Evolutionary conservation across 2,329 filamentous ascomycete genomes (phyloP).

Genomic region (Grosmannia huntii): DNA sequence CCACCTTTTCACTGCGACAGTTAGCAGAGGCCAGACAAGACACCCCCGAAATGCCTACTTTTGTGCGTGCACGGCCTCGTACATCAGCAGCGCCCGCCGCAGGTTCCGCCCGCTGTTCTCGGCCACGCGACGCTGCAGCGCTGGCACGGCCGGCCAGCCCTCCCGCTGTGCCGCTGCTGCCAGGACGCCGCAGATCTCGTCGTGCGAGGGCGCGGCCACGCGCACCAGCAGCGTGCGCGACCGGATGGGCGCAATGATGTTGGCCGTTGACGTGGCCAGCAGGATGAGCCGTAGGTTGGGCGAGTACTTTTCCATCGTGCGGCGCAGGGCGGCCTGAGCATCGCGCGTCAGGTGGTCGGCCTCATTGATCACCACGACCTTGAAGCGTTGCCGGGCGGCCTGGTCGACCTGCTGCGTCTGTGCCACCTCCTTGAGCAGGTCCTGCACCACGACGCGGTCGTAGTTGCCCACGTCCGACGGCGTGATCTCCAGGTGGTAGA

Average conservation of each 20-base stretch:
- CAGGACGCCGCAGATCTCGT: constrained; percentile 71
- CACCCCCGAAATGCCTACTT: constrained; percentile 49
- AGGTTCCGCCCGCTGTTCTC: constrained; percentile 84
- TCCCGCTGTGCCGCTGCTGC: constrained; percentile 62
- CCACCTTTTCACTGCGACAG: constrained; percentile 65
- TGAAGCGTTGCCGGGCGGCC: constrained; percentile 81
- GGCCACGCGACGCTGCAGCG: constrained; percentile 73
- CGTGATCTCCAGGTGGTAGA: constrained; percentile 97
- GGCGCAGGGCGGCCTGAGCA: constrained; percentile 83
- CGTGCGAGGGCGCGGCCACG: constrained; percentile 77
- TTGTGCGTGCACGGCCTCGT: constrained; percentile 91
- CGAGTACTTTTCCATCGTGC: constrained; percentile 99
- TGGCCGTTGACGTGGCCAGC: constrained; percentile 89
- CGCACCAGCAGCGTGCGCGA: constrained; percentile 83
- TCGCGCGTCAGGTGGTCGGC: constrained; percentile 88
- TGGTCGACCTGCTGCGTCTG: constrained; percentile 99
- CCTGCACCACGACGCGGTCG: constrained; percentile 90
- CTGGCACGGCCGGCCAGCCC: constrained; percentile 64
- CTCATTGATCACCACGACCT: constrained; percentile 98
- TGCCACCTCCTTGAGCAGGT: constrained; percentile 91
- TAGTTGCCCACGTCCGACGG: constrained; percentile 94
- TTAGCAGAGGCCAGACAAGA: background rate
- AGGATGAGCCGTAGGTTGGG: constrained; percentile 87
- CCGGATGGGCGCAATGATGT: constrained; percentile 97
- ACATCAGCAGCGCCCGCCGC: constrained; percentile 85